Conservation (phyloP, 257 asterid species). For the Scutellaria minor region DNA sequence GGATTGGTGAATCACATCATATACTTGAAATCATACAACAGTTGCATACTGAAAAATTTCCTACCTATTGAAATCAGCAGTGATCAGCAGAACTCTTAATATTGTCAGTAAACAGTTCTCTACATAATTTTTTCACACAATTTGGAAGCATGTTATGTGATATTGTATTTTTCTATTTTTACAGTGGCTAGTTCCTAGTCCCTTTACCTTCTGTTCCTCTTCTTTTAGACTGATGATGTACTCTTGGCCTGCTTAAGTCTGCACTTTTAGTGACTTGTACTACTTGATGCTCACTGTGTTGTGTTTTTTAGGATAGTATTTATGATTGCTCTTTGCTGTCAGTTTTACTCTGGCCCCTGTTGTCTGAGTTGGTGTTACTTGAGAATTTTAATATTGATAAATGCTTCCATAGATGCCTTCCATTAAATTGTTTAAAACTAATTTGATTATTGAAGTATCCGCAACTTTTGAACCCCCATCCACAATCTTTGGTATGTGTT, state of each 20-base stretch:
- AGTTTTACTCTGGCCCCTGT: too few relatives aligned
- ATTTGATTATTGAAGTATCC: neutral
- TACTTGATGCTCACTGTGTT: too few relatives aligned
- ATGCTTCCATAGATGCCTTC: conserved; percentile 11
- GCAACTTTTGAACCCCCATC: neutral
- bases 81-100: neutral
- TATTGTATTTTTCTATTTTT: neutral
- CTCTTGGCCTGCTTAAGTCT: too few relatives aligned
- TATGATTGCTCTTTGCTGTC: too few relatives aligned
- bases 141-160: neutral
- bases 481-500: neutral
- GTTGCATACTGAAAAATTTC: neutral
- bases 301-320: too few relatives aligned
- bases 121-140: neutral
- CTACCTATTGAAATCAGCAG: neutral
- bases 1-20: neutral
- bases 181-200: neutral
- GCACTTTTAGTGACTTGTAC: too few relatives aligned
- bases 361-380: too few relatives aligned
- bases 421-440: neutral
- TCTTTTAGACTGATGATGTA: neutral
- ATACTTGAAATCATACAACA: neutral
- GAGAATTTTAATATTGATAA: neutral
- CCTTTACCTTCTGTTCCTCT: neutral
- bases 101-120: neutral